Base-by-base conservation (phyloP, 2,329 filamentous ascomycete species). In the Xylaria sp. region DNA sequence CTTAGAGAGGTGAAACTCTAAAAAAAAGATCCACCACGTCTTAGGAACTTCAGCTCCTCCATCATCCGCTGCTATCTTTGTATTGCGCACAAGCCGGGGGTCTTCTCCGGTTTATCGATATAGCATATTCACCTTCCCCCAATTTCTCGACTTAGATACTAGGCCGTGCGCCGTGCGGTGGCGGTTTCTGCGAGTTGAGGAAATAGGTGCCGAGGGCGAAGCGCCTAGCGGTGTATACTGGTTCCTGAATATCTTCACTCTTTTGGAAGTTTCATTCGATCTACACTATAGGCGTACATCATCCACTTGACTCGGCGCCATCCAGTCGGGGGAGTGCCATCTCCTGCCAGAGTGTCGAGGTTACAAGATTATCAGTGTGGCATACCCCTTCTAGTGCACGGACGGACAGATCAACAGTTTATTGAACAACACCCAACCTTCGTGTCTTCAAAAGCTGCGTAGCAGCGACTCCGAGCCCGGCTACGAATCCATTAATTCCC, bases 61-160 rank as follows among this genome's bases (percentile, higher is more conserved):
- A 53, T 56, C 56, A 13, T 32, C 60, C 45, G 18, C 36, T 41
- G 41, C 48, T 63, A 59, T 55, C 53, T 45, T 59, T 36, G 41
- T 53, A 43, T 55, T 63, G 55, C 57, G 46, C 46, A 20, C 60
- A 66, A 55, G 30, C 39, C 53, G 18, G 18, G 43, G 23, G 25
- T 32, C 34, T 52, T 62, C 30, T 32, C 45, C 63, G 65, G 65
- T 67, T 72, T 70, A 70, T 65, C 66, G 56, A 67, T 69, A 68
- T 67, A 69, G 67, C 53, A 55, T 8, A 34, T 71, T 60, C 61
- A 65, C n/a, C 39, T 28, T 32, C 18, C 15, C n/a, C 36, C n/a
- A 13, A 34, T 25, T 41, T 15, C 36, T n/a, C n/a, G 12, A 23
- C 30, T 50, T 32, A 20, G 43, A 58, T 30, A 20, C 6, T n/a